Percentiles rank a stretch among this genome's conserved stretches.
phyloP scores from a whole-genome alignment of 495 filamentous ascomycete genomes.

The Aspergillus ostianus region DNA sequence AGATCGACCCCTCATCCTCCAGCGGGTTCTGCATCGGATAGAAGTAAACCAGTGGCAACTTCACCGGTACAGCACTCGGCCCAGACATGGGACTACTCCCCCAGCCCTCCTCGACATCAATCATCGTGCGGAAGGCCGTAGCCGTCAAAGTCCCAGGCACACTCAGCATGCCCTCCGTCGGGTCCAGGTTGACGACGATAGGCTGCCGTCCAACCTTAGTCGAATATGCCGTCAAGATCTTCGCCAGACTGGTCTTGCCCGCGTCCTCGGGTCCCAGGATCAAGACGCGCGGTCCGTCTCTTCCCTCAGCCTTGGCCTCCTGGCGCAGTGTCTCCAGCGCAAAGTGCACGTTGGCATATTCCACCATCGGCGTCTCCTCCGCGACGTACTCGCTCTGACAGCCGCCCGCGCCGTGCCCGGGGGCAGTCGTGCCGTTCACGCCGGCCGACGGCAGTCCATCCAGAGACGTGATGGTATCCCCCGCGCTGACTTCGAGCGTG shows the following conservation, averaged over 20 bases:
- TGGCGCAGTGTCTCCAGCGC: conserved; percentile 68
- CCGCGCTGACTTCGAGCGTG: conserved; percentile 68
- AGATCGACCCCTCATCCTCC: conserved; percentile 71
- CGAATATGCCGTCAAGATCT: conserved; percentile 79
- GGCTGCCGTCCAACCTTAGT: conserved; percentile 74
- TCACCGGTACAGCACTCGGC: conserved; percentile 82
- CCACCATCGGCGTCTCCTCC: conserved; percentile 81
- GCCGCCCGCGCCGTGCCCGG: conserved; percentile 45
- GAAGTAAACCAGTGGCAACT: conserved; percentile 89
- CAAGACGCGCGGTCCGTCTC: conserved; percentile 75
- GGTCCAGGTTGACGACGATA: conserved; percentile 82
- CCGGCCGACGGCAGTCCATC: conserved; percentile 29
- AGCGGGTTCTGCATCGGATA: conserved; percentile 70
- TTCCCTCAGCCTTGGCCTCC: conserved; percentile 45
- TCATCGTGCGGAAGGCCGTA: conserved; percentile 74
- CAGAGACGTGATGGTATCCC: conserved; percentile 42
- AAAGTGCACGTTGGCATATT: conserved; percentile 85
- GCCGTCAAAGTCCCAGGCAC: conserved; percentile 85
- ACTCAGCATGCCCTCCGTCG: conserved; percentile 78
- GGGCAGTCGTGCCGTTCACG: conserved; percentile 11
- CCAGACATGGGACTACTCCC: conserved; percentile 89
- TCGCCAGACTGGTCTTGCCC: conserved; percentile 83
- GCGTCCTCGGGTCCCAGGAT: conserved; percentile 77
- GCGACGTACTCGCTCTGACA: conserved; percentile 71
- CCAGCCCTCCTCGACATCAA: conserved; percentile 90